phyloP scores from a whole-genome alignment of 2,329 filamentous ascomycete species.

The Dactylellina leptospora region DNA sequence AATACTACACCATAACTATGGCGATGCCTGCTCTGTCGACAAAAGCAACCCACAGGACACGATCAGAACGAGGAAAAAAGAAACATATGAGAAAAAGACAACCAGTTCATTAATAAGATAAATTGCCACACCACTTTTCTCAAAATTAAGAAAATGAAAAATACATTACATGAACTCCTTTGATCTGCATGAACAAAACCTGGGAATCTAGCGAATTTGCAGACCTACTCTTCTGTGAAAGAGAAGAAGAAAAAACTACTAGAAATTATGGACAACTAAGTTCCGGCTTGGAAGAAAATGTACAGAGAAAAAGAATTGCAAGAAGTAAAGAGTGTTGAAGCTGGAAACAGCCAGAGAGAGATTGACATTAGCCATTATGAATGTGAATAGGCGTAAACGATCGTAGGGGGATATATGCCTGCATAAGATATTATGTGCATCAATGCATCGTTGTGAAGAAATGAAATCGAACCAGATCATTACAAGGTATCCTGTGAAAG shows the following conservation, averaged over 20 bases:
- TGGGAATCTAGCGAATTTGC: no score
- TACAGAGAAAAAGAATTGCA: conserved; percentile 40
- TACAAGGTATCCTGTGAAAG: conserved; percentile 6
- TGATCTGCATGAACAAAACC: not conserved
- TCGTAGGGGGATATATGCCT: conserved; percentile 19
- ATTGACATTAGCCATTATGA: conserved; percentile 47
- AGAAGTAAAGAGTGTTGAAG: no score
- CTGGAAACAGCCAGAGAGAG: no score
- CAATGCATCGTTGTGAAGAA: conserved; percentile 22
- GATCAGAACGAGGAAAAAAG: not conserved
- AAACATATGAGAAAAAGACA: conserved; percentile 1
- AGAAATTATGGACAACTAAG: conserved; percentile 31
- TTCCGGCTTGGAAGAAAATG: conserved; percentile 8
- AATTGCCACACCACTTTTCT: no score
- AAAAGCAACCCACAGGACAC: conserved; percentile 3
- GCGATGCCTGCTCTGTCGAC: no score
- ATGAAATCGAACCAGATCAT: conserved; percentile 2
- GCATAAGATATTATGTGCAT: conserved; percentile 36
- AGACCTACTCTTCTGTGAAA: no score
- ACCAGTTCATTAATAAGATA: not conserved
- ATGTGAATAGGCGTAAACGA: conserved; percentile 16
- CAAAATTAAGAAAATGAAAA: no score
- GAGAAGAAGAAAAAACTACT: no score
- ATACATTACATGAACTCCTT: not conserved
- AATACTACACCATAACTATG: no score